These are phyloP conservation scores for Umbelopsis sp. DNA, from an alignment of 192 early-diverging fungal genomes.

Conservation along the genomic window DNA sequence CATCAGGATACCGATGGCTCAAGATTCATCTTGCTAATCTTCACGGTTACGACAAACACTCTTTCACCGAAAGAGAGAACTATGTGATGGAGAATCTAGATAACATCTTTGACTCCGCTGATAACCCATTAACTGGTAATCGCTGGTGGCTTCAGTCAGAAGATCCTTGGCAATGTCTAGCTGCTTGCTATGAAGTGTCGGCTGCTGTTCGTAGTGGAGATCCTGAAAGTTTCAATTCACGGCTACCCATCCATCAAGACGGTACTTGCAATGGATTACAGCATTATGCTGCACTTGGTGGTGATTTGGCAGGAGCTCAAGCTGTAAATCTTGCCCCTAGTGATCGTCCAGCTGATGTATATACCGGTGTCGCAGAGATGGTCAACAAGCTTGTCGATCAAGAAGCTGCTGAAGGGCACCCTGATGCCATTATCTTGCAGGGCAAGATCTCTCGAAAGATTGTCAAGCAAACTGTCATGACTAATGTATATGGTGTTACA, in stretches of 20 bases:
- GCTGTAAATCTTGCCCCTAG: conserved; percentile 88
- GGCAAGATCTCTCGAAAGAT: conserved; percentile 86
- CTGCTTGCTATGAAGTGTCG: conserved; percentile 84
- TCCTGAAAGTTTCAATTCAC: conserved; percentile 69
- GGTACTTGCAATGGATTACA: conserved; percentile 98
- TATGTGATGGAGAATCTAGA: conserved; percentile 76
- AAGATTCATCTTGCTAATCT: conserved; percentile 96
- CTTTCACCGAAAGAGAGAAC: conserved; percentile 78
- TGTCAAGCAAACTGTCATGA: conserved; percentile 99
- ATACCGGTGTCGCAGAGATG: conserved; percentile 82
- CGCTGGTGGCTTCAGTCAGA: conserved; percentile 91
- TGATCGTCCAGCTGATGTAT: conserved; percentile 90
- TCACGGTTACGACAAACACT: conserved; percentile 89
- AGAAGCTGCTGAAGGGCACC: conserved; percentile 63
- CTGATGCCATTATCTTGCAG: conserved; percentile 63
- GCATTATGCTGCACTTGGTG: conserved; percentile 97
- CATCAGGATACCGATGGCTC: conserved; percentile 84
- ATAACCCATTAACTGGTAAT: conserved; percentile 73
- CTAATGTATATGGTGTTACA: conserved; percentile 98
- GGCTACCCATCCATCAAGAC: conserved; percentile 93
- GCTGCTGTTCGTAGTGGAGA: conserved; percentile 72
- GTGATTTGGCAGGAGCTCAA: conserved; percentile 82
- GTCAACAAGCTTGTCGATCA: conserved; percentile 71
- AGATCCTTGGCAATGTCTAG: conserved; percentile 92
- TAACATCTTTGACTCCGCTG: conserved; percentile 83